Percentiles rank a stretch among this genome's conserved stretches.
Conservation (phyloP, 202 grass and related monocot genomes). For the Zizania palustris region DNA sequence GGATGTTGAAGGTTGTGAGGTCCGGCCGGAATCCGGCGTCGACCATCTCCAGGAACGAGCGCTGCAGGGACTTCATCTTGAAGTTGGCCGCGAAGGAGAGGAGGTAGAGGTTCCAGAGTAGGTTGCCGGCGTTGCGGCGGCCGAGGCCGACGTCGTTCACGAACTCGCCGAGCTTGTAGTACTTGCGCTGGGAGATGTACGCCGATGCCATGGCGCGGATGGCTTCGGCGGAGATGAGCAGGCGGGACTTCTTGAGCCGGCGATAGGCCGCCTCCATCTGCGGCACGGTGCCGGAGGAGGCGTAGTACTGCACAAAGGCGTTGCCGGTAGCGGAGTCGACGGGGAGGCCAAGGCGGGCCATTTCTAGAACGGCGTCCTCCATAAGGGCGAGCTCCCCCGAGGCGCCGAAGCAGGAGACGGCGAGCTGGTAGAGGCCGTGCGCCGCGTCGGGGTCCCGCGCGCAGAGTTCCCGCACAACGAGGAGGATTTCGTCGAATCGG, state of each 20-base stretch:
- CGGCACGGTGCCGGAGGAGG: conserved; percentile 58
- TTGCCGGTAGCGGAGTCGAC: conserved; percentile 67
- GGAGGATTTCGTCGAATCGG: conserved; percentile 56
- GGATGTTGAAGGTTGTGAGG: conserved; percentile 86
- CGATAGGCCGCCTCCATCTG: conserved; percentile 76
- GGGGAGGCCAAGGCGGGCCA: conserved; percentile 54
- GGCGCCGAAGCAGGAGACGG: conserved; percentile 68
- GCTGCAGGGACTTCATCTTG: conserved; percentile 93
- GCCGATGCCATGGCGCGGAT: conserved; percentile 62
- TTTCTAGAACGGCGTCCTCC: conserved; percentile 65
- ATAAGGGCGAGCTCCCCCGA: conserved; percentile 62
- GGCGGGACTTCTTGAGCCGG: conserved; percentile 61
- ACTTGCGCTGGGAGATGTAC: conserved; percentile 67
- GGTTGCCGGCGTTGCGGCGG: conserved; percentile 62
- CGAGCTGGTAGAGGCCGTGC: conserved; percentile 50
- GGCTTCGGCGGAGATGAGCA: conserved; percentile 53
- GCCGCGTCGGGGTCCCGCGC: conserved; percentile 24
- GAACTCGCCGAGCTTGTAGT: conserved; percentile 81
- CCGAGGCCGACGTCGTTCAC: conserved; percentile 53
- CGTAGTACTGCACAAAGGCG: conserved; percentile 70
- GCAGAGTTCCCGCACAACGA: conserved; percentile 47
- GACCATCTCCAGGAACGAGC: conserved; percentile 82
- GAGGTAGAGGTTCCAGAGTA: conserved; percentile 84
- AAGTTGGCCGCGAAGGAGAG: conserved; percentile 90
- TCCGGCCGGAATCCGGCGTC: conserved; percentile 63